Percentiles rank a stretch among this genome's conserved stretches.
phyloP scores from a whole-genome alignment of 2,329 filamentous ascomycete genomes.

The Fusarium lyarnte region DNA sequence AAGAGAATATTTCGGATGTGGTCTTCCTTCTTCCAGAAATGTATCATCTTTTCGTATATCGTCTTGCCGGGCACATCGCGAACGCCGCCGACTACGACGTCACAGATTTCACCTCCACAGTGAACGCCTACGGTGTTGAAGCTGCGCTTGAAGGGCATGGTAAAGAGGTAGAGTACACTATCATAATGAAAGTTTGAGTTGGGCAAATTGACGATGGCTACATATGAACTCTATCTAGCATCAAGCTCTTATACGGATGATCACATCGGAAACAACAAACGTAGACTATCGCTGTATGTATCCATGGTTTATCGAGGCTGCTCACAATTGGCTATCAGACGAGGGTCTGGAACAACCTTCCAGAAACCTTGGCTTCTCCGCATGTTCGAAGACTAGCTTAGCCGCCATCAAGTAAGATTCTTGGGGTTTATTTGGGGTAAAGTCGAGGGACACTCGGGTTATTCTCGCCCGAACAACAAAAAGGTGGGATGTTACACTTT shows the following conservation, averaged over 20 bases:
- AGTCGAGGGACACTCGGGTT: no score
- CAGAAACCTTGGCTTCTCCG: not conserved
- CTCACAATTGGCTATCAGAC: not conserved
- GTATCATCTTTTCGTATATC: conserved; percentile 35
- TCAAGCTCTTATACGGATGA: not conserved
- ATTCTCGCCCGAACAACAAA: not conserved
- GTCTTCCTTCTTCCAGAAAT: conserved; percentile 27
- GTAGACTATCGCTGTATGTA: not conserved
- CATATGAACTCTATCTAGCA: not conserved
- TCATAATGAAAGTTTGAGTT: no score
- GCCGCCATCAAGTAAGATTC: not conserved
- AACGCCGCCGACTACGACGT: conserved; percentile 31
- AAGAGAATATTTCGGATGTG: conserved; percentile 22
- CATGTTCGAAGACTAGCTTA: not conserved
- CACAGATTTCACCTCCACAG: conserved; percentile 32
- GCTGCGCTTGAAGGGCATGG: conserved; percentile 28
- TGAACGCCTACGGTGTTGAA: conserved; percentile 36
- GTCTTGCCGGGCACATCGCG: conserved; percentile 27
- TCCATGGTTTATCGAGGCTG: not conserved
- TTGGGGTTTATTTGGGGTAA: not conserved
- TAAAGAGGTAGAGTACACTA: fast-evolving
- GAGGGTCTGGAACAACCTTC: not conserved
- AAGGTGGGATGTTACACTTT: not conserved
- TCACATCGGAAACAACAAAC: not conserved
- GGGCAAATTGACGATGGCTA: not conserved